Percentiles rank a stretch among this genome's conserved stretches.
Conservation (phyloP, 129 eudicot genomes). For the Pseudognaphalium luteoalbum region DNA sequence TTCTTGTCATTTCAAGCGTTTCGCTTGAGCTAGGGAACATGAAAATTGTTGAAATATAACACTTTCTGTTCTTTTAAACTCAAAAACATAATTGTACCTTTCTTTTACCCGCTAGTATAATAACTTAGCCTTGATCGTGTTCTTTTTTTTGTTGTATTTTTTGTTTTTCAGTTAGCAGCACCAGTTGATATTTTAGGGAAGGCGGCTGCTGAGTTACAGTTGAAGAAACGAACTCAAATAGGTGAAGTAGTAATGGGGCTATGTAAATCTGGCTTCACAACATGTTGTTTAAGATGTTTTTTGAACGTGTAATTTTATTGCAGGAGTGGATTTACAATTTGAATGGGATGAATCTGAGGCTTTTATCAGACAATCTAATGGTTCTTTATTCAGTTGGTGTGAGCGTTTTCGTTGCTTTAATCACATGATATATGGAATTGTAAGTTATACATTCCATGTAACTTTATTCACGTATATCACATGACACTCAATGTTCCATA, state of each 20-base stretch:
- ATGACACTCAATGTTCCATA: slow-evolving; percentile 8
- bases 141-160: background rate
- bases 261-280: background rate
- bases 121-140: slow-evolving; percentile 4
- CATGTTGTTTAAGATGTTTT: slow-evolving; percentile 4
- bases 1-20: too few species aligned
- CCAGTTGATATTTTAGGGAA: slow-evolving; percentile 65
- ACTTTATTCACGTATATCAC: background rate
- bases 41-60: too few species aligned
- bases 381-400: slow-evolving; percentile 93
- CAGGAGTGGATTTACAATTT: slow-evolving; percentile 90
- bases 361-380: slow-evolving; percentile 72
- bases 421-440: slow-evolving; percentile 78
- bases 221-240: slow-evolving; percentile 78
- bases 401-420: slow-evolving; percentile 82
- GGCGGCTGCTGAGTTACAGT: slow-evolving; percentile 73
- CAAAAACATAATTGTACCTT: background rate
- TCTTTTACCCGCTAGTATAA: background rate
- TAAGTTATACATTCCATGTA: slow-evolving; percentile 36
- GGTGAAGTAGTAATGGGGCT: slow-evolving; percentile 37
- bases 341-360: slow-evolving; percentile 92
- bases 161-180: slow-evolving; percentile 75
- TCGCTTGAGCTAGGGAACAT: too few species aligned
- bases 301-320: slow-evolving; percentile 22
- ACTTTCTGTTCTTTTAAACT: too few species aligned